Percentiles rank a stretch among this genome's conserved stretches.
Conservation (phyloP, 495 filamentous ascomycete genomes). For the Saxispiralis lemnorum region DNA sequence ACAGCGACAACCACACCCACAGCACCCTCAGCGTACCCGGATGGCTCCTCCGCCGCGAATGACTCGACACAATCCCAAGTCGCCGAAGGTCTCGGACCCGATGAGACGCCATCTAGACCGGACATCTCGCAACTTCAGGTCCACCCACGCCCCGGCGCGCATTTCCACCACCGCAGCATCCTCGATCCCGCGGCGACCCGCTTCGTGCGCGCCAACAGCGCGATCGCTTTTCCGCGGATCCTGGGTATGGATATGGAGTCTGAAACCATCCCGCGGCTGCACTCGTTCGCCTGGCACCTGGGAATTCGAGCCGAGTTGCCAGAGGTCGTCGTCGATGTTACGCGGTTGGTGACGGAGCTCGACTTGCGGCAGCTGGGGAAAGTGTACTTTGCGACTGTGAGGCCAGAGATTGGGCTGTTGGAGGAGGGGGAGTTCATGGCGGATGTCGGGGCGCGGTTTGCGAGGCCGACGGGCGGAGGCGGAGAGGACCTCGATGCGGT, state of each 20-base stretch:
- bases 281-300: constrained; percentile 37
- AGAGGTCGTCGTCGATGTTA: constrained; percentile 5
- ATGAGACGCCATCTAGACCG: too few species aligned
- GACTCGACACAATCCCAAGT: too few species aligned
- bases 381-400: constrained; percentile 31
- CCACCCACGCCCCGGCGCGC: constrained; percentile 3
- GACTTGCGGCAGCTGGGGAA: constrained; percentile 9
- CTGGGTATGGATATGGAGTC: constrained; percentile 33
- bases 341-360: constrained; percentile 7
- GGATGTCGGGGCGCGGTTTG: constrained; percentile 6
- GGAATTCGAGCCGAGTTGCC: constrained; percentile 22
- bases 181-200: constrained; percentile 17
- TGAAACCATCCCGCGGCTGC: constrained; percentile 30
- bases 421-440: constrained; percentile 17
- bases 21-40: too few species aligned
- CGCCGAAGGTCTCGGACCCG: too few species aligned
- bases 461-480: background rate
- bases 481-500: constrained; percentile 11
- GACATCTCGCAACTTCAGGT: too few species aligned
- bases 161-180: constrained; percentile 19
- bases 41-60: too few species aligned
- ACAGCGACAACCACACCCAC: too few species aligned
- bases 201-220: constrained; percentile 32
- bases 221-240: constrained; percentile 33
- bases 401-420: constrained; percentile 33